Percentiles rank a stretch among this genome's conserved stretches.
Conservation (phyloP, 257 asterid genomes). For the Capsicum rhomboideum region DNA sequence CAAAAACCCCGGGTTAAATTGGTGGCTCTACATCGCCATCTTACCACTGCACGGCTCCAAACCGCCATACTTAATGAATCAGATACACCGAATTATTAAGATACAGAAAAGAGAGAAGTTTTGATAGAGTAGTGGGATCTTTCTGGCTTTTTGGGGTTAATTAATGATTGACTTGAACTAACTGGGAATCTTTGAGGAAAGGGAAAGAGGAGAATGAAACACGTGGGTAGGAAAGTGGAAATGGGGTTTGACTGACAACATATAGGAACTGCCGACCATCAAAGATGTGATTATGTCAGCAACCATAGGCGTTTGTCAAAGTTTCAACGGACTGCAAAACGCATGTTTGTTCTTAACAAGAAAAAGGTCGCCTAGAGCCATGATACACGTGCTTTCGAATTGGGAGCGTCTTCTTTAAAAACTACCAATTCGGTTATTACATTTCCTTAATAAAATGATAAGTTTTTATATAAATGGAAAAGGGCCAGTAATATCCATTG, state of each 20-base stretch:
- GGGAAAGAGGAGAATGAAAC: neutral
- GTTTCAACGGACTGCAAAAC: no score
- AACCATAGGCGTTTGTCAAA: neutral
- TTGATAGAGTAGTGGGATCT: neutral
- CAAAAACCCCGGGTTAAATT: constrained; percentile 29
- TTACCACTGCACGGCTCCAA: constrained; percentile 42
- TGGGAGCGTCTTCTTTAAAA: no score
- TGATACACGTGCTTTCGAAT: no score
- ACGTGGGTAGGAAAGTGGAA: neutral
- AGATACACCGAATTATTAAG: neutral
- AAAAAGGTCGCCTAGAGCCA: no score
- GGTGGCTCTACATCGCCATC: constrained; percentile 18
- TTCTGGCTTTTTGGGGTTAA: neutral
- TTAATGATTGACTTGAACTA: neutral
- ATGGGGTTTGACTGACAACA: neutral
- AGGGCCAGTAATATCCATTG: no score
- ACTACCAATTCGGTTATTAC: no score
- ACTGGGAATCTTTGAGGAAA: neutral
- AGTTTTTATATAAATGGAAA: no score
- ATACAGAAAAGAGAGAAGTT: neutral
- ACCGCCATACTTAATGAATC: constrained; percentile 49
- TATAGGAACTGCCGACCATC: neutral
- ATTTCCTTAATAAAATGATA: no score
- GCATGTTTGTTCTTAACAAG: no score
- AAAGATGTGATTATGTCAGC: neutral